Base-by-base conservation (phyloP, 2,329 filamentous ascomycete species). In the Hirsutella rhossiliensis region DNA sequence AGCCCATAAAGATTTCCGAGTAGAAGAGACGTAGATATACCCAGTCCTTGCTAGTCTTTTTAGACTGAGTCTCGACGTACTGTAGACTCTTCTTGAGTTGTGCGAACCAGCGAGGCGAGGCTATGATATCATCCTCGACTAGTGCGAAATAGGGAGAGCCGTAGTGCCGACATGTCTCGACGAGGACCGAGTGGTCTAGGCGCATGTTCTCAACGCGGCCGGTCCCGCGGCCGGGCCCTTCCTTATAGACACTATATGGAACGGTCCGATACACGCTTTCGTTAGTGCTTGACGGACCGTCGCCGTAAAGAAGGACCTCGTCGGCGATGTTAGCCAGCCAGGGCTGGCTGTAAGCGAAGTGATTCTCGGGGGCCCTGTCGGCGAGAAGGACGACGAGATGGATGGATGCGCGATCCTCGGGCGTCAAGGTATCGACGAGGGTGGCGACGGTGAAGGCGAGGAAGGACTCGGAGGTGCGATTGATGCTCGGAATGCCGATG, bases 11-110 rank as follows among this genome's bases (percentile, higher is more conserved):
- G 2, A 59, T 49, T 45, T 65, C 62, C 5, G 62, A 62, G 48
- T 65, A 64, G 49, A 65, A 65, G 27, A 65, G 49, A 1, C 62
- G 58, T 2, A 65, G 48, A 44, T 65, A 65, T 30, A 64, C 45
- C 62, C 62, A 63, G 43, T 59, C 55, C 15, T 38, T 52, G 23
- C 40, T 46, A 5, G 44, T 42, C 9, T 45, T 40, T 8, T 47
- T 46, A 9, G 52, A 40, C 12, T 42, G 41, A 8, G 50, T 45
- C 45, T 64, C 60, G 27, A 64, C 52, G 6, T 57, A 44, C 0
- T 46, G 45, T 1, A 65, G 44, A 1, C 55, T 62, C 19, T 44
- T 48, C 9, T 51, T 50, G n/a, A 61, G 50, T 2, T 56, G 51
- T 4, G 46, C 44, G 41, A 57, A 61, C 62, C 62, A 65, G 43